These are phyloP conservation scores for Annulohypoxylon bovei DNA, from an alignment of 495 filamentous ascomycete genomes.

Conservation along the genomic window DNA sequence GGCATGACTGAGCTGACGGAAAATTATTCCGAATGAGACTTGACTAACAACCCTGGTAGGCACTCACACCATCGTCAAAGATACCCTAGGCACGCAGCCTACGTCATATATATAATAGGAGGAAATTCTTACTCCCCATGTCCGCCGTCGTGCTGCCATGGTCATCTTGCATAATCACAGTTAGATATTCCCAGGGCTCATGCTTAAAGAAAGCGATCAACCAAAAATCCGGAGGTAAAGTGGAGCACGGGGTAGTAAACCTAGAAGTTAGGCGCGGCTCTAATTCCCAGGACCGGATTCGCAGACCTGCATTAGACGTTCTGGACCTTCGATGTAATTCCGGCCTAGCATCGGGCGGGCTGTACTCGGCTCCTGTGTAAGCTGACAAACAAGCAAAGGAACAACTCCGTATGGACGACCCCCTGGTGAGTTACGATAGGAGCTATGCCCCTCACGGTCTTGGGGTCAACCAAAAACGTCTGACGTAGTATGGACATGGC, in stretches of 20 bases:
- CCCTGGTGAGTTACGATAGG: not conserved
- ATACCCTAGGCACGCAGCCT: no score
- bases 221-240: not conserved
- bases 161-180: not conserved
- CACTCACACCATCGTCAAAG: not conserved
- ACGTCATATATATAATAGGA: slow-evolving; percentile 17
- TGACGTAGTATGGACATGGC: not conserved
- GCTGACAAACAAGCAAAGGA: slow-evolving; percentile 30
- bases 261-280: slow-evolving; percentile 27
- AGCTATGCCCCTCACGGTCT: slow-evolving; percentile 10
- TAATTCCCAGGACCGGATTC: slow-evolving; percentile 25
- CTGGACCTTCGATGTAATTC: slow-evolving; percentile 11
- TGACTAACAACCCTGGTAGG: slow-evolving; percentile 6
- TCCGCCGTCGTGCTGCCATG: slow-evolving; percentile 2
- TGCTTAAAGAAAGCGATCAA: slow-evolving; percentile 6
- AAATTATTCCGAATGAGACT: slow-evolving; percentile 24
- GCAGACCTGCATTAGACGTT: slow-evolving; percentile 1
- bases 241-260: slow-evolving; percentile 13
- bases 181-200: not conserved
- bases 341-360: slow-evolving; percentile 4
- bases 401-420: slow-evolving; percentile 22
- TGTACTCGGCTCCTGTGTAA: slow-evolving; percentile 5
- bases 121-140: slow-evolving; percentile 1
- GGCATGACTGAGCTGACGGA: slow-evolving; percentile 15
- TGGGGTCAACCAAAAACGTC: slow-evolving; percentile 7